phyloP scores from a whole-genome alignment of 2,329 filamentous ascomycete genomes.

The Aspergillus costaricaensis region DNA sequence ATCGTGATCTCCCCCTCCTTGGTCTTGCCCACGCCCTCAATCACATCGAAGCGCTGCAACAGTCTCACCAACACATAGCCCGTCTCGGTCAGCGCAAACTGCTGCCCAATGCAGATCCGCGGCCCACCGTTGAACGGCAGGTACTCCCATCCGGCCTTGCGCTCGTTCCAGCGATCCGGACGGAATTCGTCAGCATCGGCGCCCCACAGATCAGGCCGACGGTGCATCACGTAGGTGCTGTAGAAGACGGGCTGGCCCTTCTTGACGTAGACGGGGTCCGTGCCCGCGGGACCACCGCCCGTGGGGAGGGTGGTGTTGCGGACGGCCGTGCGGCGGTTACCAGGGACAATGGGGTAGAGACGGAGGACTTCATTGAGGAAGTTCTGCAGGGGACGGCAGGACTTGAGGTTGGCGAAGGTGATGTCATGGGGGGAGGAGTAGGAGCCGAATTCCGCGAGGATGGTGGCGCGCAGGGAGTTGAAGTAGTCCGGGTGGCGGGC shows the following conservation, averaged over 20 bases:
- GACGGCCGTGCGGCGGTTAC: constrained; percentile 45
- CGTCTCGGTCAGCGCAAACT: constrained; percentile 74
- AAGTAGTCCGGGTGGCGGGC: constrained; percentile 22
- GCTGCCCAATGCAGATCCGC: constrained; percentile 75
- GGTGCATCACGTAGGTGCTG: constrained; percentile 71
- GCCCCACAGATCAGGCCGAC: constrained; percentile 57
- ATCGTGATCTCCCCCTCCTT: constrained; percentile 21
- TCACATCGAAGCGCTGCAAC: constrained; percentile 68
- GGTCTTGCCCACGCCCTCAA: constrained; percentile 48
- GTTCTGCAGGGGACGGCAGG: constrained; percentile 41
- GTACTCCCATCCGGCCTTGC: constrained; percentile 66
- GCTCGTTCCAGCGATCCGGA: constrained; percentile 71
- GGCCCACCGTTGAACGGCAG: constrained; percentile 76
- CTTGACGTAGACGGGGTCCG: constrained; percentile 63
- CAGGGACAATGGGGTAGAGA: constrained; percentile 50
- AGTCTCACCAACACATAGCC: constrained; percentile 69
- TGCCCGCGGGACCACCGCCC: constrained; percentile 63
- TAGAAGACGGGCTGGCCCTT: constrained; percentile 69
- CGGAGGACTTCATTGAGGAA: constrained; percentile 46
- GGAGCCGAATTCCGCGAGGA: constrained; percentile 23
- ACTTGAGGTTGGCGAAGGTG: constrained; percentile 47
- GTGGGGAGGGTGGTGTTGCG: constrained; percentile 47
- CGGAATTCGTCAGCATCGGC: constrained; percentile 55
- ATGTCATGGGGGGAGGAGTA: constrained; percentile 25
- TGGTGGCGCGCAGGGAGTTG: constrained; percentile 18